Percentiles rank a stretch among this genome's conserved stretches.
Evolutionary conservation across 176 grass and related monocot species (phyloP).

Genomic region (Phragmites australis): DNA sequence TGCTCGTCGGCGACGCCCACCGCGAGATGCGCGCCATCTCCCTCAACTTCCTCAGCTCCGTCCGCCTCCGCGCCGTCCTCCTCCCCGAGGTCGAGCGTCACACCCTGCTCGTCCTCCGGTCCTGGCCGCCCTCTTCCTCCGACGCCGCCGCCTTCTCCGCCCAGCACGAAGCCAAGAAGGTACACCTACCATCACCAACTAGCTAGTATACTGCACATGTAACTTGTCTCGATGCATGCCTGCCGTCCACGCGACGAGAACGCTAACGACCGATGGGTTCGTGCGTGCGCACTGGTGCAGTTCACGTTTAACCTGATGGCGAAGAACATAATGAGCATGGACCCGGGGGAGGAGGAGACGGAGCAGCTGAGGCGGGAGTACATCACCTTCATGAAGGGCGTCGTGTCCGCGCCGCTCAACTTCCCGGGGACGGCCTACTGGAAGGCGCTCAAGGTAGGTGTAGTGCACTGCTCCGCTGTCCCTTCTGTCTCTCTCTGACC

Average conservation of each 20-base stretch:
- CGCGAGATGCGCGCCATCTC: slow-evolving; percentile 82
- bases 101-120: slow-evolving; percentile 59
- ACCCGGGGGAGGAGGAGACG: slow-evolving; percentile 71
- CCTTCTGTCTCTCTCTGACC: not conserved
- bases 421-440: slow-evolving; percentile 89
- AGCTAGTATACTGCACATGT: too few species aligned
- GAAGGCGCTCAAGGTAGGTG: slow-evolving; percentile 84
- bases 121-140: slow-evolving; percentile 37
- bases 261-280: not conserved
- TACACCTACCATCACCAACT: not conserved
- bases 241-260: not conserved
- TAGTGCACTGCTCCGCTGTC: not conserved
- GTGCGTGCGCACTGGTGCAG: slow-evolving; percentile 39
- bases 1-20: slow-evolving; percentile 73
- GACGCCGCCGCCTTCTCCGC: slow-evolving; percentile 61
- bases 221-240: not conserved
- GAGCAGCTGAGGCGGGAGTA: slow-evolving; percentile 79
- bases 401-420: slow-evolving; percentile 86
- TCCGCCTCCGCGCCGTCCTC: slow-evolving; percentile 65
- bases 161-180: slow-evolving; percentile 91
- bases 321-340: slow-evolving; percentile 98
- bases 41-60: slow-evolving; percentile 88
- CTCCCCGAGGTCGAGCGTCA: slow-evolving; percentile 88
- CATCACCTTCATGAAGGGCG: slow-evolving; percentile 99
- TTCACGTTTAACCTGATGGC: slow-evolving; percentile 99